A percentile compares a stretch with the other conserved stretches of the same genome.
Evolutionary conservation across 2,329 filamentous ascomycete species (phyloP).

Genomic region (Rhynchosporium graminicola): DNA sequence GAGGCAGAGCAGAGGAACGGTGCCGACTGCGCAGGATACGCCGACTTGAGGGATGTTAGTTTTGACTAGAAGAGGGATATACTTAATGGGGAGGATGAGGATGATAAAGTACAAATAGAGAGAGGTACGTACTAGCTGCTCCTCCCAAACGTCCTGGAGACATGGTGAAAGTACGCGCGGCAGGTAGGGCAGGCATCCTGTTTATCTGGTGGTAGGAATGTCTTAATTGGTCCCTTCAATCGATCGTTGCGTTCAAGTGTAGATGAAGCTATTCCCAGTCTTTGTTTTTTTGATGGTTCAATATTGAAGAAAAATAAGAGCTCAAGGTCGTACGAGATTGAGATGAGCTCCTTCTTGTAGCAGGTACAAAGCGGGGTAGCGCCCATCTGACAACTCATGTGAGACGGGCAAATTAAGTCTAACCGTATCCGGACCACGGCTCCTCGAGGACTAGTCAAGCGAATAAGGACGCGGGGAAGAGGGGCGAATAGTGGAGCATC

Average conservation of each 20-base stretch:
- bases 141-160: slow-evolving; percentile 18
- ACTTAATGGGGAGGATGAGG: neutral
- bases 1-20: slow-evolving; percentile 32
- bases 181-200: slow-evolving; percentile 17
- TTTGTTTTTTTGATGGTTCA: neutral
- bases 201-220: neutral
- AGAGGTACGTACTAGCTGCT: slow-evolving; percentile 10
- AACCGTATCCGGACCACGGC: neutral
- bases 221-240: no score
- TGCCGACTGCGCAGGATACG: slow-evolving; percentile 26
- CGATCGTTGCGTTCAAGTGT: neutral
- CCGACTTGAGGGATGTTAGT: slow-evolving; percentile 21
- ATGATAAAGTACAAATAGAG: neutral
- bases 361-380: slow-evolving; percentile 15
- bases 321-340: neutral
- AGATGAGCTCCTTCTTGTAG: slow-evolving; percentile 3
- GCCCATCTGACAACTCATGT: slow-evolving; percentile 5
- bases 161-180: slow-evolving; percentile 13
- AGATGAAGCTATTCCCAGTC: slow-evolving; percentile 7
- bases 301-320: neutral
- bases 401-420: slow-evolving; percentile 6
- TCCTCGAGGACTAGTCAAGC: neutral
- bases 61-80: neutral
- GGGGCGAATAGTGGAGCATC: slow-evolving; percentile 16
- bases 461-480: slow-evolving; percentile 19